A percentile compares a stretch with the other conserved stretches of the same genome.
Evolutionary conservation across 306 rosid genomes (phyloP).

Genomic region (Canavalia ensiformis): DNA sequence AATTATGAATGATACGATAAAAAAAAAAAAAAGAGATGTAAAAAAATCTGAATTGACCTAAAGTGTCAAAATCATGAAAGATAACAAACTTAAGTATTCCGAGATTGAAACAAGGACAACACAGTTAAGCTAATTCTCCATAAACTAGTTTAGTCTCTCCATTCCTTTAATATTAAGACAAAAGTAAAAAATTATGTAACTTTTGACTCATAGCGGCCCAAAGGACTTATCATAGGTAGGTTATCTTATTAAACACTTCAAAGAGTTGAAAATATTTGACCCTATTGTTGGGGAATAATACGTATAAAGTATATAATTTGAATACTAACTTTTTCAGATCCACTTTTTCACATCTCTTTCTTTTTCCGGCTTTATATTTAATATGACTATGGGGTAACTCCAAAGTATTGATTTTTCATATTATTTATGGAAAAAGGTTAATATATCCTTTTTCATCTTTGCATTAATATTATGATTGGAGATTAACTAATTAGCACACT

Average conservation of each 20-base stretch:
- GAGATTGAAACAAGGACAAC: neutral
- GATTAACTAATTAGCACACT: constrained; percentile 19
- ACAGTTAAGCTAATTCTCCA: neutral
- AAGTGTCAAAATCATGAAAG: neutral
- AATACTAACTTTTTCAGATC: no score
- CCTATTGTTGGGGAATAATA: neutral
- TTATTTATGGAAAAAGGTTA: neutral
- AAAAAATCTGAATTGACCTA: no score
- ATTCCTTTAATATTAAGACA: neutral
- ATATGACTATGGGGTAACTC: neutral
- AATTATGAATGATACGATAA: no score
- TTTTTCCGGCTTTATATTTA: no score
- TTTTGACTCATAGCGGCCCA: neutral
- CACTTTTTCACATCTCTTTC: no score
- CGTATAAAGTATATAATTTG: no score
- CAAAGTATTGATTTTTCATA: neutral
- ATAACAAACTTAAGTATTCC: neutral
- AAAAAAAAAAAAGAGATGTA: no score
- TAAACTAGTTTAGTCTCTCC: neutral
- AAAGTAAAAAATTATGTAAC: neutral
- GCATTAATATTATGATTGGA: neutral
- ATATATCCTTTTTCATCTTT: neutral
- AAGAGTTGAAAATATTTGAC: neutral
- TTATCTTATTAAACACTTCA: neutral
- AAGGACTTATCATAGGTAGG: neutral